Percentiles rank a stretch among this genome's conserved stretches.
These are phyloP conservation scores for Aspergillus steynii DNA, from an alignment of 495 filamentous ascomycete species.

Conservation along the genomic window DNA sequence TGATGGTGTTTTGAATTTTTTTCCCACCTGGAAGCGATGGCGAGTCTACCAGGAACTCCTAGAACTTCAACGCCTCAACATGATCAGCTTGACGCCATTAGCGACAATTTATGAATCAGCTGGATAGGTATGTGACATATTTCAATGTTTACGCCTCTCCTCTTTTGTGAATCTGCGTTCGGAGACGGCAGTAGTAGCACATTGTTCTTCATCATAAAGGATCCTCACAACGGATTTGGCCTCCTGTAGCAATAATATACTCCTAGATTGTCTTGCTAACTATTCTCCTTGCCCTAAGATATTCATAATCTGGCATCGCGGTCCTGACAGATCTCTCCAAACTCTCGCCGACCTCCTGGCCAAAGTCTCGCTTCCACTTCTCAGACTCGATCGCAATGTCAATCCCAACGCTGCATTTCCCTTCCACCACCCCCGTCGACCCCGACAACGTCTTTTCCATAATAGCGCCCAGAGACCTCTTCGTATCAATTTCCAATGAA, in stretches of 20 bases:
- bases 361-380: slow-evolving; percentile 47
- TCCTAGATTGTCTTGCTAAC: too few species aligned
- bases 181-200: too few species aligned
- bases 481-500: background rate
- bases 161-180: too few species aligned
- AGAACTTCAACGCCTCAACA: too few species aligned
- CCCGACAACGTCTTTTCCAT: slow-evolving; percentile 29
- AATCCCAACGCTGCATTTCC: slow-evolving; percentile 27
- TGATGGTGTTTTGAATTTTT: background rate
- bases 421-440: slow-evolving; percentile 29
- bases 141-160: too few species aligned
- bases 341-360: slow-evolving; percentile 25
- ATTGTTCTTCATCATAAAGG: too few species aligned
- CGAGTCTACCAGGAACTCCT: background rate
- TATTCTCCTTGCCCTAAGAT: slow-evolving; percentile 23
- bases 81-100: too few species aligned
- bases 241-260: too few species aligned
- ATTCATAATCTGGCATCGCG: slow-evolving; percentile 44
- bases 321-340: slow-evolving; percentile 31
- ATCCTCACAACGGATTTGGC: too few species aligned
- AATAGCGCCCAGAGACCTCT: slow-evolving; percentile 1
- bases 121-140: too few species aligned
- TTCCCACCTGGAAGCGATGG: background rate
- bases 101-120: too few species aligned
- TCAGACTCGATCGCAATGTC: slow-evolving; percentile 32